Conservation (phyloP, 768 basidiomycete species). For the Trametes villosa region DNA sequence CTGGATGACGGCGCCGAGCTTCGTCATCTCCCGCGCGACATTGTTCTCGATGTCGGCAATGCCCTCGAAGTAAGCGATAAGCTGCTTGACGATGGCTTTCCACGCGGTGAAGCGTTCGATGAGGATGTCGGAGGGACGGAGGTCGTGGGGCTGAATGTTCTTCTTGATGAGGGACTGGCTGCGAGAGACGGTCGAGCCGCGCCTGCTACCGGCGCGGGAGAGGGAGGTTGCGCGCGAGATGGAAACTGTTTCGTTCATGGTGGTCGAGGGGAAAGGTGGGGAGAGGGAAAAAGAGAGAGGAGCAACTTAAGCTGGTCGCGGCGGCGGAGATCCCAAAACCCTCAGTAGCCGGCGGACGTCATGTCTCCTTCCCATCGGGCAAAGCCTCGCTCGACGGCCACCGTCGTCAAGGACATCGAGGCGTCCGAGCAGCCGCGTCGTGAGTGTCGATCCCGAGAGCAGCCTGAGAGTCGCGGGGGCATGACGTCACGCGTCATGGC, state of each 20-base stretch:
- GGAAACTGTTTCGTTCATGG: conserved; percentile 46
- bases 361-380: no score
- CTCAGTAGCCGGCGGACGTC: no score
- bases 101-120: conserved; percentile 94
- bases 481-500: no score
- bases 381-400: no score
- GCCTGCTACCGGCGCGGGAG: conserved; percentile 60
- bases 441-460: no score
- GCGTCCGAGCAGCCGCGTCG: no score
- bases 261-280: background rate
- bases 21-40: conserved; percentile 89
- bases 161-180: conserved; percentile 92
- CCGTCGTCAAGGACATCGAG: no score
- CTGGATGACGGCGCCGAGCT: conserved; percentile 94
- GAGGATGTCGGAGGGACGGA: conserved; percentile 92
- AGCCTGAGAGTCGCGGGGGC: no score
- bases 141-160: conserved; percentile 87
- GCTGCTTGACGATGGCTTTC: conserved; percentile 97
- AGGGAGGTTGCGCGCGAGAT: conserved; percentile 74
- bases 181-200: conserved; percentile 75
- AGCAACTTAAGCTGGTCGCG: no score
- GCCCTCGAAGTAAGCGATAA: conserved; percentile 89
- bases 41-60: conserved; percentile 93
- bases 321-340: no score
- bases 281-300: no score